Base-by-base conservation (phyloP, 352 stramenopile genomes). In the Pythium aphanidermatum region DNA sequence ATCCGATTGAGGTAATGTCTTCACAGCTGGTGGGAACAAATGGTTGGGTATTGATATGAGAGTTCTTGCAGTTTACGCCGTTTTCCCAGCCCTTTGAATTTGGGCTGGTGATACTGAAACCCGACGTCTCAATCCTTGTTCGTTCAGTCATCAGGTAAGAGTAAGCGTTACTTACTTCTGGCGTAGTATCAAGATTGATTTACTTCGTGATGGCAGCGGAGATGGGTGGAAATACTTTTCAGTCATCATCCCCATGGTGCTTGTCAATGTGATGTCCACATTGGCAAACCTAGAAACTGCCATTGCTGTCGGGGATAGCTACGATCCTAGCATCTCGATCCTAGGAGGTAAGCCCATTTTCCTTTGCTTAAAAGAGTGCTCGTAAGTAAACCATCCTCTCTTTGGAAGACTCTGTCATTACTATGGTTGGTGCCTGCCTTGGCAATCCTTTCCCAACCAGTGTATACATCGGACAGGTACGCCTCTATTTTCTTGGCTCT, bases 191-290 rank as follows among this genome's bases (percentile, higher is more conserved):
- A n/a, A 33, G 26, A 33, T 19, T 32, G n/a, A 13, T 32, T 19
- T 29, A 37, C 17, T 54, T 14, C n/a, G n/a, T n/a, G n/a, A n/a
- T n/a, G n/a, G 14, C 41, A 59, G 56, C 48, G 55, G 65, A 26
- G 55, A 65, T 14, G 51, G 51, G 2, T 72, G 54, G 58, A 66
- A 68, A 23, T 76, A 70, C 40, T 36, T 76, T 17, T 65, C 62
- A 3, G 64, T 76, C 13, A 57, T 72, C 24, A 46, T 72, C 4
- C 65, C 65, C 2, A 63, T 76, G 65, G 59, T 72, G 27, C 51
- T 72, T 7, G 62, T 72, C 31, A 76, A 76, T 43, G 55, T 76
- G 38, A 67, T 72, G 55, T 60, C 55, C 11, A 70, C 62, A 4
- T 49, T 76, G 2, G 64, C 65, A 8, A 69, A 68, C 34, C 35